These are phyloP conservation scores for Paramecium sonneborni DNA, from an alignment of 73 alveolate genomes.

Conservation along the genomic window DNA sequence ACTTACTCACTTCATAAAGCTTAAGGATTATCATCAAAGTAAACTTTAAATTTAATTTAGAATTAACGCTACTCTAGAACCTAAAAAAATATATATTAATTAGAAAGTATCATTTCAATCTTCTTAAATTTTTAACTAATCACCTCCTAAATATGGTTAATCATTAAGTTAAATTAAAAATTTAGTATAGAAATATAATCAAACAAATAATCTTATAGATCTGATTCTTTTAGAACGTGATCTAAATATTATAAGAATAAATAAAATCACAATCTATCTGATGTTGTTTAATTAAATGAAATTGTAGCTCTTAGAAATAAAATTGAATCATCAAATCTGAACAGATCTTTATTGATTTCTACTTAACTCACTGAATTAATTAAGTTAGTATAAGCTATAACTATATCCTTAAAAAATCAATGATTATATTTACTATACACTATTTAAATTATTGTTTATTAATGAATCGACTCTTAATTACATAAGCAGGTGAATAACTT, in stretches of 20 bases:
- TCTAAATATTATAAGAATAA: neutral
- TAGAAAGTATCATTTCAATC: neutral
- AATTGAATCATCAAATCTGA: neutral
- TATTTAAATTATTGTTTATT: neutral
- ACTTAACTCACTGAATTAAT: neutral
- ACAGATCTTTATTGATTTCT: neutral
- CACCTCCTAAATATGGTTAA: neutral
- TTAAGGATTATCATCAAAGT: neutral
- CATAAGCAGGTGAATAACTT: neutral
- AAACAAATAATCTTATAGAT: neutral
- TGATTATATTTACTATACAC: neutral
- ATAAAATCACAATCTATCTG: neutral
- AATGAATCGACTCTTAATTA: neutral
- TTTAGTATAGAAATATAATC: neutral
- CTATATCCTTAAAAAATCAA: neutral
- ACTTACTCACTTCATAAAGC: neutral
- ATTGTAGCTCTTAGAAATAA: neutral
- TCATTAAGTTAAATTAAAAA: neutral
- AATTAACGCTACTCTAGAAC: neutral
- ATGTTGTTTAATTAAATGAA: neutral
- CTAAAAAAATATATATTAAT: neutral
- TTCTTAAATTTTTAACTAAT: neutral
- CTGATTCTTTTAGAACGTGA: neutral
- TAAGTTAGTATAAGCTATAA: neutral
- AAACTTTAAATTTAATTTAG: neutral